These are phyloP conservation scores for Grosmannia serpens DNA, from an alignment of 2,329 filamentous ascomycete species.

Conservation along the genomic window DNA sequence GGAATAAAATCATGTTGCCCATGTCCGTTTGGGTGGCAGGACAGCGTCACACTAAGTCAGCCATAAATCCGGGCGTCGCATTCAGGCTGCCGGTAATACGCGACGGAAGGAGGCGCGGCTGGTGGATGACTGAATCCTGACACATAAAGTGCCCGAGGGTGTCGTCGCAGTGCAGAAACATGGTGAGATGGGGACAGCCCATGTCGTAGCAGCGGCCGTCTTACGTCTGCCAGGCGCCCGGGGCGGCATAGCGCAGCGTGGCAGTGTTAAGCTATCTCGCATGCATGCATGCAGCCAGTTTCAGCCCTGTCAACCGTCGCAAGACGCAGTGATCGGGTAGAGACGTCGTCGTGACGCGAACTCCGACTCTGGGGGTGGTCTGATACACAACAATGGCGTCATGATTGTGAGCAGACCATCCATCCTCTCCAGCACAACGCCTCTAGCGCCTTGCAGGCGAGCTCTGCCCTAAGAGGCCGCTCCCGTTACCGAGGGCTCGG, in stretches of 20 bases:
- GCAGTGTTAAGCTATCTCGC: background rate
- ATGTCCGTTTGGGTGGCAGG: background rate
- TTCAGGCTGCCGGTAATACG: background rate
- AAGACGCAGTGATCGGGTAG: no score
- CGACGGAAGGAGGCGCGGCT: background rate
- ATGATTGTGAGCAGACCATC: background rate
- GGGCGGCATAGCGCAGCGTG: background rate
- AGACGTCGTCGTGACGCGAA: background rate
- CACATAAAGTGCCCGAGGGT: background rate
- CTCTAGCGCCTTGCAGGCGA: no score
- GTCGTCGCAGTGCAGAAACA: background rate
- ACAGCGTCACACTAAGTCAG: no score
- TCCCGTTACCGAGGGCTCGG: background rate
- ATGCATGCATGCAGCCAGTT: background rate
- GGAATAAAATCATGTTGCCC: background rate
- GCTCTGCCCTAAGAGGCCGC: background rate
- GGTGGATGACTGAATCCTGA: no score
- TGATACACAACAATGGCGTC: background rate
- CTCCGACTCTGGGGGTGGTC: background rate
- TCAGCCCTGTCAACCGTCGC: background rate
- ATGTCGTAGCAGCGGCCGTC: background rate
- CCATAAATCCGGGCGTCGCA: background rate
- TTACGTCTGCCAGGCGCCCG: background rate
- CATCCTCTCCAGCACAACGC: background rate
- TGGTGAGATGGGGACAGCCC: background rate